Evolutionary conservation across 2,329 filamentous ascomycete genomes (phyloP), one percentile per base, ranked within the genome.

Genomic region (Rhytidhysteron rufulum): DNA sequence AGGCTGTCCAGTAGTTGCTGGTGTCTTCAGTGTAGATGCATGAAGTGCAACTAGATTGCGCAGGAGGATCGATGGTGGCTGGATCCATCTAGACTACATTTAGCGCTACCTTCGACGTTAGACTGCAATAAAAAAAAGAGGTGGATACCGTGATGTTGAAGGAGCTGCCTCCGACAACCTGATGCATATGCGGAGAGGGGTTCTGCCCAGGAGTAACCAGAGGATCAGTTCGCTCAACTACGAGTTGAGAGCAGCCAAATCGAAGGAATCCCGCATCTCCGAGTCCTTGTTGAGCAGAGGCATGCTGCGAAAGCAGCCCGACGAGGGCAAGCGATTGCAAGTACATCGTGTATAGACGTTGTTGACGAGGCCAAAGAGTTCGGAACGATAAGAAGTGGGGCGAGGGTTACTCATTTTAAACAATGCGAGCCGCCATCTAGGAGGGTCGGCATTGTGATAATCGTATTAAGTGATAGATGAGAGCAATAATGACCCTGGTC

Each of bases 1-100:
- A 51, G 1, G 60, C 60, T 5, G 60, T 63, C 60, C 60, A 63
- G 40, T 62, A 62, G 40, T 63, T 63, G 31, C 55, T 62, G 25
- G 56, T 58, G 49, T 65, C 62, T 40, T 67, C 57, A 4, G 45
- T 57, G 45, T 65, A 67, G 29, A 45, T 49, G 33, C 52, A 55
- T 11, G 43, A 47, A 7, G 52, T 55, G 40, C 52, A 55, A 10
- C 37, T 50, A 0, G 52, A 53, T 10, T 35, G 27, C 21, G 43
- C 44, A 1, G 49, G 42, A 5, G 50, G 50, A 33, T 55, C 52
- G 19, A 49, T 40, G 25, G 20, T 45, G 7, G 30, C 20, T 4
- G 52, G 52, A 17, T 53, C 48, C 52, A 55, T 55, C 48, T 51
- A 30, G 27, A 39, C 9, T 31, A 21, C 5, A 32, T 19, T 36